phyloP scores from a whole-genome alignment of 2,329 filamentous ascomycete species.

The Albifimbria verrucaria region DNA sequence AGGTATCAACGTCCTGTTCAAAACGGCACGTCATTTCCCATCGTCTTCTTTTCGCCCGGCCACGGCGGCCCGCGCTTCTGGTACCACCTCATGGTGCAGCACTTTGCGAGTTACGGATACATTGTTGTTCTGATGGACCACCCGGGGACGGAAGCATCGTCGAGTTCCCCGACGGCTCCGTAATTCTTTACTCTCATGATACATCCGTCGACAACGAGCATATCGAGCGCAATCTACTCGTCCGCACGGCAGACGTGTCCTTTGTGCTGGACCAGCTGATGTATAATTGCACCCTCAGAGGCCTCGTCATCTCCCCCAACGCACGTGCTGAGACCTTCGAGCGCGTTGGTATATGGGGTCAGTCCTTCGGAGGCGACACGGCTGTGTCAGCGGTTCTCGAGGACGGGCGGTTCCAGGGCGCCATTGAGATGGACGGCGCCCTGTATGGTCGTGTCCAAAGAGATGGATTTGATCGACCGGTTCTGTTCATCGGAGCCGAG shows the following conservation, averaged over 20 bases:
- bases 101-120: constrained; percentile 6
- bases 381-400: constrained; percentile 1
- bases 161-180: constrained; percentile 3
- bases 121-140: constrained; percentile 4
- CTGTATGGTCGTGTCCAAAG: constrained; percentile 3
- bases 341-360: constrained; percentile 6
- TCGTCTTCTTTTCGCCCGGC: constrained; percentile 3
- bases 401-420: constrained; percentile 6
- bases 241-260: not conserved
- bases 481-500: not conserved
- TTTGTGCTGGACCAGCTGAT: constrained; percentile 5
- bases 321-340: not conserved
- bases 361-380: constrained; percentile 7
- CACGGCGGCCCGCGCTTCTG: constrained; percentile 3
- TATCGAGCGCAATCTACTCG: not conserved
- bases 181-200: not conserved
- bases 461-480: constrained; percentile 3
- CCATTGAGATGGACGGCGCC: constrained; percentile 6
- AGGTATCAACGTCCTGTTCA: not conserved
- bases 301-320: not conserved
- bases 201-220: not conserved
- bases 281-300: constrained; percentile 4
- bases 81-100: constrained; percentile 5
- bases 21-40: constrained; percentile 1
- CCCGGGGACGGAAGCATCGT: not conserved